Conservation (phyloP, 768 basidiomycete genomes). For the Kwoniella dendrophila region DNA sequence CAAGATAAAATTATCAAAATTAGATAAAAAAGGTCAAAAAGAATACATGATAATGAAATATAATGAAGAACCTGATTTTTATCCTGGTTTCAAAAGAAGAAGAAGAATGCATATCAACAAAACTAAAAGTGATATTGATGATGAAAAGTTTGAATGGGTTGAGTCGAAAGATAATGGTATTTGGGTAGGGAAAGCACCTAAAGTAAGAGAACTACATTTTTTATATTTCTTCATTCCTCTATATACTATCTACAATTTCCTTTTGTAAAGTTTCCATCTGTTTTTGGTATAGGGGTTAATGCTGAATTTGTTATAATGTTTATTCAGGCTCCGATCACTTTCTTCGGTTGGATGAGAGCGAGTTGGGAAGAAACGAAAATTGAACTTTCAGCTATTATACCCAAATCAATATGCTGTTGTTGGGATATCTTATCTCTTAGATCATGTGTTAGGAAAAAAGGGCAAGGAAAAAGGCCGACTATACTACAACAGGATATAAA, state of each 20-base stretch:
- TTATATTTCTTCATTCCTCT: background rate
- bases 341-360: slow-evolving; percentile 21
- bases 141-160: slow-evolving; percentile 1
- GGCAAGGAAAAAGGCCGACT: background rate
- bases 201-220: slow-evolving; percentile 9
- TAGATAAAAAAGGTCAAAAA: background rate
- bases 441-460: background rate
- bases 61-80: slow-evolving; percentile 12
- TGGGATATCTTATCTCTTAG: background rate
- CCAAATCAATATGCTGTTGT: slow-evolving; percentile 6
- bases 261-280: background rate
- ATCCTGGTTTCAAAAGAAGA: slow-evolving; percentile 3
- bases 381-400: slow-evolving; percentile 19
- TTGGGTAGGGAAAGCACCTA: slow-evolving; percentile 14
- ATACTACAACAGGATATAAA: slow-evolving; percentile 21
- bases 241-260: background rate
- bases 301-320: background rate
- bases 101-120: no score
- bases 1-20: background rate
- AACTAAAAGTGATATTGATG: background rate
- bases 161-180: slow-evolving; percentile 6
- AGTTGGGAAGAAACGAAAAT: slow-evolving; percentile 12
- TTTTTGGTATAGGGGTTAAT: background rate
- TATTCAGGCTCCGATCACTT: slow-evolving; percentile 8
- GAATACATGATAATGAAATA: slow-evolving; percentile 3